Evolutionary conservation across 2,329 filamentous ascomycete genomes (phyloP), one percentile per base, ranked within the genome.

Genomic region (Pestalotiopsis sp.): DNA sequence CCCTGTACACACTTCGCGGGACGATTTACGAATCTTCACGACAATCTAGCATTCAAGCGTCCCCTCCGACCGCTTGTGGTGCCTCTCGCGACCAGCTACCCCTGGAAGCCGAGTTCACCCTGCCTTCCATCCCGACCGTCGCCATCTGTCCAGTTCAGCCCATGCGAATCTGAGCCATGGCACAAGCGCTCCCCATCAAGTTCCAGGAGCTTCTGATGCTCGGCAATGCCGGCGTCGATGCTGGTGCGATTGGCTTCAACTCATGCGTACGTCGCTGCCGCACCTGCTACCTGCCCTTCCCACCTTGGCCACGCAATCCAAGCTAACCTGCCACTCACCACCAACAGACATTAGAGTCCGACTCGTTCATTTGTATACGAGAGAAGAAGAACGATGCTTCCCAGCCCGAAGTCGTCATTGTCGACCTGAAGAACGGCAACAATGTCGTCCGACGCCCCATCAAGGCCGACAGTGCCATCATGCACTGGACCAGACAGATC

Each of bases 391-490:
- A 89, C 80, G 93, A 94, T 76, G 89, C 91, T 73, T 89, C 94
- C 73, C 92, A 93, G 76, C 93, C 95, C 73, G 95, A 98, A 84
- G 95, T 99, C 73, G 92, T 99, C 82, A 99, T 99, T 81, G 86
- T 99, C 84, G 93, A 99, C 83, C 92, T 99, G 79, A 98, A 98
- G 84, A 97, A 98, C 84, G 91, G 91, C 85, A 98, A 97, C 89
- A 95, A 96, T 86, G 91, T 98, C 81, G 96, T 94, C 76, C 92
- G 93, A 77, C 90, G 95, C 79, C 94, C 95, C 63, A 99, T 99
- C 86, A 98, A 97, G 87, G 96, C 96, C 78, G 96, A 99, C 85
- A 98, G 95, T 89, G 96, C 97, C 76, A 97, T 99, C 80, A 98
- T 99, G 96, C 96, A 99, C 89, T 97, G 94, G 93, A 92, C 88